phyloP scores from a whole-genome alignment of 306 rosid genomes.

The Mimosa bimucronata region DNA sequence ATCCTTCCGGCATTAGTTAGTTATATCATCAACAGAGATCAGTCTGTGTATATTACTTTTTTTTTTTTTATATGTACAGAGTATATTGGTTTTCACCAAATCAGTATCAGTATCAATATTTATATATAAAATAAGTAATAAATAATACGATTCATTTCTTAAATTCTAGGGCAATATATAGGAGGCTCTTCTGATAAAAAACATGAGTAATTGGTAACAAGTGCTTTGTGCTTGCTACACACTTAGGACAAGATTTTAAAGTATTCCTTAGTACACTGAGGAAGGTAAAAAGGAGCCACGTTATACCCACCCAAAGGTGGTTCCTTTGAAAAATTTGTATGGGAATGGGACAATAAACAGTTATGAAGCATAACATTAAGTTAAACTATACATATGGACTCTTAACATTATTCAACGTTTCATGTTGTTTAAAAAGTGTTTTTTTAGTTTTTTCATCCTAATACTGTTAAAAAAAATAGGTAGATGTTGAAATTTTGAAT shows the following conservation, averaged over 20 bases:
- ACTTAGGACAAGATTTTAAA: not conserved
- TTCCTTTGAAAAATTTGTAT: not conserved
- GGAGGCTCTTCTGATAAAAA: not conserved
- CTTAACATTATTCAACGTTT: too few species aligned
- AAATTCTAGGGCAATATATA: not conserved
- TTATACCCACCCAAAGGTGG: not conserved
- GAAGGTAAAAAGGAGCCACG: not conserved
- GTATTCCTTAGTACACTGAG: too few species aligned
- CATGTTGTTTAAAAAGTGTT: too few species aligned
- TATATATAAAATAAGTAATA: not conserved
- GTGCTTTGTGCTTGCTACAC: not conserved
- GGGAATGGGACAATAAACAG: not conserved
- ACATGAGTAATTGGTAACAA: not conserved
- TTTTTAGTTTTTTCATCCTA: too few species aligned
- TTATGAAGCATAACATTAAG: too few species aligned
- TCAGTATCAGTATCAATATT: not conserved
- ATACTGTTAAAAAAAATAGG: too few species aligned
- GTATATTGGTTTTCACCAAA: conserved; percentile 16
- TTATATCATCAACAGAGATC: conserved; percentile 22
- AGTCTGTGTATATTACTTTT: conserved; percentile 30
- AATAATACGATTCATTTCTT: not conserved
- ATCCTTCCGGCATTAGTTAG: conserved; percentile 27
- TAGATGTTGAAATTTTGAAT: too few species aligned
- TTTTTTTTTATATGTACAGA: conserved; percentile 35
- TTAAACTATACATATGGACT: too few species aligned